Conservation (phyloP, 768 basidiomycete genomes). For the Peribolospora kevripleyi region DNA sequence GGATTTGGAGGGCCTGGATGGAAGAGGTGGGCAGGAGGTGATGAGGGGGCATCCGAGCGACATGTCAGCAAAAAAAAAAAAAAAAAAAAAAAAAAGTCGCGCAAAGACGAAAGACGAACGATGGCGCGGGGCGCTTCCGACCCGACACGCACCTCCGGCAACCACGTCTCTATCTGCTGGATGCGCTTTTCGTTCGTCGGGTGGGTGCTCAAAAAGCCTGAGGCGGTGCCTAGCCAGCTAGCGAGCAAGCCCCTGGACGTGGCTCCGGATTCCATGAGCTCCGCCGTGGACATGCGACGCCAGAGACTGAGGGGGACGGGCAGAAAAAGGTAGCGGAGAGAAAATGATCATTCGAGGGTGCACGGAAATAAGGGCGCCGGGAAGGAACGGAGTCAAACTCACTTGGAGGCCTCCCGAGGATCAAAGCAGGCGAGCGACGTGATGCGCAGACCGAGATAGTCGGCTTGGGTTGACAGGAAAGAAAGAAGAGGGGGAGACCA, state of each 20-base stretch:
- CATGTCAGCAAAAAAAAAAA: too few species aligned
- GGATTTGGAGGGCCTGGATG: too few species aligned
- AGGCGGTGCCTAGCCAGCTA: slow-evolving; percentile 9
- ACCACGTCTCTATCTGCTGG: slow-evolving; percentile 19
- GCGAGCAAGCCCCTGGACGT: slow-evolving; percentile 13
- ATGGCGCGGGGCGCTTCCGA: neutral
- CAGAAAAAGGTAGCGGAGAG: neutral
- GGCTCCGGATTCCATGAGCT: slow-evolving; percentile 14
- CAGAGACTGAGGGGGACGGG: slow-evolving; percentile 46
- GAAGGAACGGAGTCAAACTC: slow-evolving; percentile 11
- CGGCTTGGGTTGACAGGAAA: slow-evolving; percentile 32
- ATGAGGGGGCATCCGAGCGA: too few species aligned
- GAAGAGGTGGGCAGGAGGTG: too few species aligned
- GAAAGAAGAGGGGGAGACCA: neutral
- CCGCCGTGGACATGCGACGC: slow-evolving; percentile 34
- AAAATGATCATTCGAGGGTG: neutral
- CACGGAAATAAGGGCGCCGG: neutral
- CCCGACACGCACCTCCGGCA: slow-evolving; percentile 5
- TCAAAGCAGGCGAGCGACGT: slow-evolving; percentile 70
- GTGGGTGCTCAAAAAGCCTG: slow-evolving; percentile 55
- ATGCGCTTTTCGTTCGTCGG: slow-evolving; percentile 49
- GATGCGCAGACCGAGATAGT: slow-evolving; percentile 56
- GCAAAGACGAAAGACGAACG: too few species aligned
- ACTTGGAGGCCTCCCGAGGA: slow-evolving; percentile 52
- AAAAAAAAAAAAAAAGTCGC: too few species aligned